Evolutionary conservation across 345 rosid genomes (phyloP).

Genomic region (Kandelia obovata): DNA sequence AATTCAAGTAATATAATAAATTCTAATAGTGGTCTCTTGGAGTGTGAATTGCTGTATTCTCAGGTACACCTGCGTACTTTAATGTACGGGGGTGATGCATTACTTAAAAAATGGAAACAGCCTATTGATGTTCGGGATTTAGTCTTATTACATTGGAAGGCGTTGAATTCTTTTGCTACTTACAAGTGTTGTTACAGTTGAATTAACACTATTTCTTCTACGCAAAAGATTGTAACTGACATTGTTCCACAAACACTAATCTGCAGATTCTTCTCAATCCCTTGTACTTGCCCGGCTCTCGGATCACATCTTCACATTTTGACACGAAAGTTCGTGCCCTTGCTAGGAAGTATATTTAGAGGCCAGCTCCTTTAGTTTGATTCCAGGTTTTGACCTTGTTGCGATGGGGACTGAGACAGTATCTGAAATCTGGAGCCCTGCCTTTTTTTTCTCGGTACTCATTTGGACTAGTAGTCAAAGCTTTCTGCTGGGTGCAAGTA

Average conservation of each 20-base stretch:
- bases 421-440: background rate
- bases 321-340: conserved; percentile 92
- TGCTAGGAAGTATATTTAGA: conserved; percentile 83
- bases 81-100: too few species aligned
- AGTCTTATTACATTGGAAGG: too few species aligned
- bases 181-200: background rate
- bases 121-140: background rate
- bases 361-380: background rate
- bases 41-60: too few species aligned
- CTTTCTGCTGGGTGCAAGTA: too few species aligned
- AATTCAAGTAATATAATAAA: too few species aligned
- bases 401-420: background rate
- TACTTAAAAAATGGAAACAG: too few species aligned
- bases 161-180: background rate
- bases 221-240: background rate
- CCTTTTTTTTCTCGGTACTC: background rate
- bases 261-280: conserved; percentile 90
- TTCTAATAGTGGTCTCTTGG: too few species aligned
- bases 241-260: background rate
- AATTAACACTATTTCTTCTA: background rate
- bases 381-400: background rate
- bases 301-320: conserved; percentile 80
- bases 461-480: too few species aligned
- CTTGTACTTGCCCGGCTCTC: conserved; percentile 85
- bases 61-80: too few species aligned